These are phyloP conservation scores for Adansonia gregorii DNA, from an alignment of 441 rosid genomes.

Conservation along the genomic window DNA sequence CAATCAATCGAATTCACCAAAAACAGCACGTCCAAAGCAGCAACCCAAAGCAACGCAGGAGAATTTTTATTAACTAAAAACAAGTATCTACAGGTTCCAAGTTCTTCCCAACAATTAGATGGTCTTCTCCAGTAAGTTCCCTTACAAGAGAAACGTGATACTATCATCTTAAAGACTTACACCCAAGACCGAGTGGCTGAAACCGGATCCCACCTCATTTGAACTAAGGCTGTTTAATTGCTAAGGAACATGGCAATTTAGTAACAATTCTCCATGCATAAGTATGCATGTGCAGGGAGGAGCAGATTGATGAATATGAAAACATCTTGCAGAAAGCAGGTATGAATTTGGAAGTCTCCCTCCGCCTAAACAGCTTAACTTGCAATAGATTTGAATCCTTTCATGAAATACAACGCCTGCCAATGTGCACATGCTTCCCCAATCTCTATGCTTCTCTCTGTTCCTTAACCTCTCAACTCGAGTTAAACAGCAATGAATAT, in stretches of 20 bases:
- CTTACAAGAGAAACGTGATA: not conserved
- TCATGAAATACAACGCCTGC: not conserved
- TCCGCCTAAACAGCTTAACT: not conserved
- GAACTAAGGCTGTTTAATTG: not conserved
- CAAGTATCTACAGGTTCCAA: not conserved
- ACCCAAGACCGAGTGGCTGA: not conserved
- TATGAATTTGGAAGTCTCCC: not conserved
- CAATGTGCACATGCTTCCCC: conserved; percentile 6
- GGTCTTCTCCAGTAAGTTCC: not conserved
- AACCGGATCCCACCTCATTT: not conserved
- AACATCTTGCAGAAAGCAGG: not conserved
- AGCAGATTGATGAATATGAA: too few relatives aligned
- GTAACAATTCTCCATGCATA: not conserved
- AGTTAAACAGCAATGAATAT: not conserved
- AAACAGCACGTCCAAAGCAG: too few relatives aligned
- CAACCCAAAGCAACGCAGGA: too few relatives aligned
- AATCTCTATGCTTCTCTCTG: not conserved
- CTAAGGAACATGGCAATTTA: not conserved
- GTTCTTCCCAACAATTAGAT: not conserved
- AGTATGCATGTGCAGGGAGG: not conserved
- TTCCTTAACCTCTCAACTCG: conserved; percentile 2
- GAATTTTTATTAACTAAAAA: too few relatives aligned
- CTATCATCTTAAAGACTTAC: not conserved
- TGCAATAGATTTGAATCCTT: not conserved
- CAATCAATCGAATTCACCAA: not conserved